Evolutionary conservation across 495 filamentous ascomycete genomes (phyloP), one percentile per base, ranked within the genome.

Genomic region (Daldinia caldariorum): DNA sequence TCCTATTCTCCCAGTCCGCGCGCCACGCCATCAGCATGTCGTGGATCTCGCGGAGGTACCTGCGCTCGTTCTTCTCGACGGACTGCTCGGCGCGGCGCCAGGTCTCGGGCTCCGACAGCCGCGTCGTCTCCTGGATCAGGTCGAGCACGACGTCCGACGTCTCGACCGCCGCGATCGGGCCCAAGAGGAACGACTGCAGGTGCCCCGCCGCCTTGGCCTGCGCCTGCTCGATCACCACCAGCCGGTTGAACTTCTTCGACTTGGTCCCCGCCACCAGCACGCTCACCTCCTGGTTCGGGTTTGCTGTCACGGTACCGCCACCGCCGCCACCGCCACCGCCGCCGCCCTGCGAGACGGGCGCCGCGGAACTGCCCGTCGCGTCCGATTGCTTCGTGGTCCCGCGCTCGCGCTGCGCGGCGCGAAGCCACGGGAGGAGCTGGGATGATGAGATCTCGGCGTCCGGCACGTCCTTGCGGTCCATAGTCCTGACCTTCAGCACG

Each of bases 221-320:
- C 38, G 92, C 92, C 53, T 92, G 90, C 73, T 96, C 93, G 26
- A 97, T 89, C 38, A 98, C 91, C 32, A 89, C 89, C 60, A 87
- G 87, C 35, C 94, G 89, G 76, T 96, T 97, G 43, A 89, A 89
- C 81, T 97, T 99, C 79, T 97, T 97, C 75, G 88, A 91, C 71
- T 91, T 89, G 32, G 92, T 93, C 56, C 91, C 89, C 0, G 91
- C 87, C 0, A 92, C 81, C 0, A 98, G 85, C 31, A 98, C 90
- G 51, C 92, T 89, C 31, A 99, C 94, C 64, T 94, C 89, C 71
- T 89, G 89, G 51, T 87, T 83, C 26, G 82, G 82, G 32, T 89
- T 78, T 1, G 73, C 53, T 1, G 76, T 60, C n/a, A 72, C 66
- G 14, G 73, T 37, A 62, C 76, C 51, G 72, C 73, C 69, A 3